Conservation (phyloP, 2,329 filamentous ascomycete species). For the Whalleya microplaca region DNA sequence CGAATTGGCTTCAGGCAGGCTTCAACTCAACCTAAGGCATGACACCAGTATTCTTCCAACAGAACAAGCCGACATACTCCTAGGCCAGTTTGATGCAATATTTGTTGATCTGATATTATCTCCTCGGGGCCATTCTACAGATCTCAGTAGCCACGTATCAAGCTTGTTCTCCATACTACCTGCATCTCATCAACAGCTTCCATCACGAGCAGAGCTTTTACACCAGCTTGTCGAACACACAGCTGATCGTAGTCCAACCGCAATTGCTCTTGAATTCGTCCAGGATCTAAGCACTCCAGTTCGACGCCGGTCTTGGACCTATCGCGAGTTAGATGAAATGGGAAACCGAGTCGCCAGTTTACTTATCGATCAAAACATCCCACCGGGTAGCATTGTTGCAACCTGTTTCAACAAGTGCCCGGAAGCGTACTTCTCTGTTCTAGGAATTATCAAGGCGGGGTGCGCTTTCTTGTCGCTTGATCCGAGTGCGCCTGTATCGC, state of each 20-base stretch:
- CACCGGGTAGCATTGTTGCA: constrained; percentile 67
- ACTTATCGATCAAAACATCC: constrained; percentile 53
- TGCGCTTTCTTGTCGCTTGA: constrained; percentile 83
- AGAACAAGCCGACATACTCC: constrained; percentile 68
- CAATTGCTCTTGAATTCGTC: constrained; percentile 76
- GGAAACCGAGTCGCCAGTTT: constrained; percentile 75
- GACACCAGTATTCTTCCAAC: constrained; percentile 65
- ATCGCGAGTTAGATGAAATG: constrained; percentile 68
- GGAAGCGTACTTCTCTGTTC: constrained; percentile 79
- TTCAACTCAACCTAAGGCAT: constrained; percentile 70
- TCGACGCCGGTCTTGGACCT: constrained; percentile 68
- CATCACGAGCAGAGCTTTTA: constrained; percentile 62
- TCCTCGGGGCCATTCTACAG: constrained; percentile 45
- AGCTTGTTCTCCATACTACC: constrained; percentile 68
- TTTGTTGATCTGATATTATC: constrained; percentile 62
- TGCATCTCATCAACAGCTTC: constrained; percentile 59
- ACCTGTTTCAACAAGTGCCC: constrained; percentile 85
- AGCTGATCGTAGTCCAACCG: constrained; percentile 58
- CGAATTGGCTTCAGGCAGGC: constrained; percentile 47
- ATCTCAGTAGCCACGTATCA: constrained; percentile 39
- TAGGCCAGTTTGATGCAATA: constrained; percentile 72
- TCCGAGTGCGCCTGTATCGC: constrained; percentile 68
- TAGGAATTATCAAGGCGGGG: constrained; percentile 81
- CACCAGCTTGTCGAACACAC: constrained; percentile 78
- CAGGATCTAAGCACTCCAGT: constrained; percentile 53